phyloP scores from a whole-genome alignment of 2,329 filamentous ascomycete genomes.

The Sarocladium strictum region DNA sequence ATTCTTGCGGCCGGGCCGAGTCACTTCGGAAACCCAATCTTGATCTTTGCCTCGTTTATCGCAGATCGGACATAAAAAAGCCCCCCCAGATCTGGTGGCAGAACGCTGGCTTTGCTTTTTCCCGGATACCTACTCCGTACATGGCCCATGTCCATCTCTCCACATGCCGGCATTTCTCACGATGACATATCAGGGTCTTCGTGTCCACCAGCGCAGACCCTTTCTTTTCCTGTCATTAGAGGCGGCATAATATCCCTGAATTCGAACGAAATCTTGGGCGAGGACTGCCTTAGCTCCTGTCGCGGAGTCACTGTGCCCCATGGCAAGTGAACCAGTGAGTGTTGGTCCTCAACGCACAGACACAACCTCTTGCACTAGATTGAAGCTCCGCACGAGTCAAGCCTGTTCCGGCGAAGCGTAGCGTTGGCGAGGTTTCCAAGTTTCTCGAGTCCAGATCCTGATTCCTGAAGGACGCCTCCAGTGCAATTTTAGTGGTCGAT shows the following conservation, averaged over 20 bases:
- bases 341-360: neutral
- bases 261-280: neutral
- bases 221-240: neutral
- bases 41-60: slow-evolving; percentile 3
- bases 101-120: too few species aligned
- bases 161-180: neutral
- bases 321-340: neutral
- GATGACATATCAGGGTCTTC: neutral
- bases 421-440: neutral
- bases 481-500: neutral
- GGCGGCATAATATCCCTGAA: neutral
- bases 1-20: neutral
- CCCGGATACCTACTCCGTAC: too few species aligned
- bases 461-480: neutral
- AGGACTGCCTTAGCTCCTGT: neutral
- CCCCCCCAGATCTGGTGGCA: too few species aligned
- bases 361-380: slow-evolving; percentile 1
- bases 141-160: neutral
- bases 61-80: neutral
- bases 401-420: neutral
- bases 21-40: neutral
- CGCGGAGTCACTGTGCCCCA: neutral
- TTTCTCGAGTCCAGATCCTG: neutral
- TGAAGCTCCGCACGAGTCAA: neutral
- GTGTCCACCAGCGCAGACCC: neutral